Evolutionary conservation across 2,329 filamentous ascomycete species (phyloP).

Genomic region (Microsporum audouinii): DNA sequence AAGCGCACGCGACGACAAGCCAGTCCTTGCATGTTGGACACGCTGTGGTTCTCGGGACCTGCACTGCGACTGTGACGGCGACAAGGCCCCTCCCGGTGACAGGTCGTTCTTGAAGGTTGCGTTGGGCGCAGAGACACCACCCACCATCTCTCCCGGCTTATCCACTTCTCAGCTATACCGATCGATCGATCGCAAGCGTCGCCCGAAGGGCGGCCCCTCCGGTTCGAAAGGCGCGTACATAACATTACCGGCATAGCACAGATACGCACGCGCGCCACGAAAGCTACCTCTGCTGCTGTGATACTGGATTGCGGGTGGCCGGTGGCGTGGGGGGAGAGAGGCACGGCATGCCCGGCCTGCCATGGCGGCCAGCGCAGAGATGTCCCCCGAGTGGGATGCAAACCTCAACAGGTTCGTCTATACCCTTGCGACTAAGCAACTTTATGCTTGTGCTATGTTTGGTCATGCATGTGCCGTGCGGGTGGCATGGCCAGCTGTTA

Average conservation of each 20-base stretch:
- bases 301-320: neutral
- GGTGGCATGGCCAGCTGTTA: neutral
- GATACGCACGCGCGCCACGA: too few relatives aligned
- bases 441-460: neutral
- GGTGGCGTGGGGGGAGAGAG: neutral
- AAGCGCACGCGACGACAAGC: neutral
- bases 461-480: neutral
- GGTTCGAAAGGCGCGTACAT: neutral
- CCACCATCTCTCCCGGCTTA: too few relatives aligned
- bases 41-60: conserved; percentile 1
- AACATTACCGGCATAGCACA: neutral
- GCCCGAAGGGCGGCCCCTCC: neutral
- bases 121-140: neutral
- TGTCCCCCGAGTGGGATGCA: conserved; percentile 54
- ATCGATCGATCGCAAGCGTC: neutral
- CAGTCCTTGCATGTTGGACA: neutral
- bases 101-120: neutral
- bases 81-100: neutral
- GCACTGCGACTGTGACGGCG: conserved; percentile 10
- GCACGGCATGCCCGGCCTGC: conserved; percentile 8
- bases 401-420: conserved; percentile 54
- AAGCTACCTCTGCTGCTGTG: neutral
- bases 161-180: neutral
- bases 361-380: conserved; percentile 31
- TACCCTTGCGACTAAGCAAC: neutral